phyloP scores from a whole-genome alignment of 1,284 basidiomycete genomes.

The Bjerkandera adusta region DNA sequence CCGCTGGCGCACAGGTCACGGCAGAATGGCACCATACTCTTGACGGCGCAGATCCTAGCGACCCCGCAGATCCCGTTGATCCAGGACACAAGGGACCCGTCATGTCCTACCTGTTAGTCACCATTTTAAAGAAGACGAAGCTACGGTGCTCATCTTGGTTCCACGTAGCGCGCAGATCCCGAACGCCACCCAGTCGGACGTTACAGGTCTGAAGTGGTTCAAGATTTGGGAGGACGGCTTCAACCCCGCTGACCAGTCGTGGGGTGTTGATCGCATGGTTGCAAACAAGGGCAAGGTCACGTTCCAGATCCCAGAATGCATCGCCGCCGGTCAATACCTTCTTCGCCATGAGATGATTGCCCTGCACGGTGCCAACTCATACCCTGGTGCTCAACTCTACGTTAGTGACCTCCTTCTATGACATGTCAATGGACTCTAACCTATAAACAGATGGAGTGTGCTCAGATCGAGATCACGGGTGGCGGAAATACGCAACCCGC shows the following conservation, averaged over 20 bases:
- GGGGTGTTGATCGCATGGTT: slow-evolving; percentile 42
- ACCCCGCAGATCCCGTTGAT: slow-evolving; percentile 51
- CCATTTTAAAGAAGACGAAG: neutral
- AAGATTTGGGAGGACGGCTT: slow-evolving; percentile 20
- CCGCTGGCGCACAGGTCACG: slow-evolving; percentile 49
- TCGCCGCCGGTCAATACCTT: slow-evolving; percentile 23
- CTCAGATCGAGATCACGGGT: slow-evolving; percentile 50
- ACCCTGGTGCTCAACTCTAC: slow-evolving; percentile 53
- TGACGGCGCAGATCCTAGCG: slow-evolving; percentile 38
- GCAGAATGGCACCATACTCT: slow-evolving; percentile 35
- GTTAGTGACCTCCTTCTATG: slow-evolving; percentile 11
- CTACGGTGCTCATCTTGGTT: neutral
- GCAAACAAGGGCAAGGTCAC: slow-evolving; percentile 40
- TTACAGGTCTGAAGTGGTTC: slow-evolving; percentile 19
- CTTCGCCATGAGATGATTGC: slow-evolving; percentile 22
- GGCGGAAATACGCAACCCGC: slow-evolving; percentile 44
- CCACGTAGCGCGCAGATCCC: slow-evolving; percentile 41
- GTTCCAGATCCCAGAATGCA: slow-evolving; percentile 35
- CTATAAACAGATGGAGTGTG: slow-evolving; percentile 45
- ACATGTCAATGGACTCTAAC: neutral
- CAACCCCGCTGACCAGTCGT: slow-evolving; percentile 16
- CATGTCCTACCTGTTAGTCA: slow-evolving; percentile 49
- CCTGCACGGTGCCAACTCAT: slow-evolving; percentile 19
- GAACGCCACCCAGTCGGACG: slow-evolving; percentile 38
- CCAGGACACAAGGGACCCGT: slow-evolving; percentile 53